Percentiles rank a stretch among this genome's conserved stretches.
phyloP scores from a whole-genome alignment of 441 rosid genomes.

The Kokia cookei region DNA sequence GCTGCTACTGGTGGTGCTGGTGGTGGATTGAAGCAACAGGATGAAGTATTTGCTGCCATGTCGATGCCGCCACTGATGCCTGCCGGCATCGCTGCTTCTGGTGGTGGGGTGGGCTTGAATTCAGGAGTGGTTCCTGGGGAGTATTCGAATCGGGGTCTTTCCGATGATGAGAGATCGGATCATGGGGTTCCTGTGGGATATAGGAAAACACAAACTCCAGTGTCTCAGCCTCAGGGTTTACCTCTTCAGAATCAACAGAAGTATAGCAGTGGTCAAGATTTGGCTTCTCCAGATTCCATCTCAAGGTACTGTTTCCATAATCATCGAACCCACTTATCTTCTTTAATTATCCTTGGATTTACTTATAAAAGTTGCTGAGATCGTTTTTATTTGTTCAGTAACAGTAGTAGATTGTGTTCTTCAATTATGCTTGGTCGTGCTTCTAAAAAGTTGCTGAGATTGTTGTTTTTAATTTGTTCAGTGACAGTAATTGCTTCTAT shows the following conservation, averaged over 20 bases:
- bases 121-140: constrained; percentile 40
- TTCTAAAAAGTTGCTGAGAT: constrained; percentile 23
- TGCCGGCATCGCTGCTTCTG: constrained; percentile 28
- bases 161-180: constrained; percentile 94
- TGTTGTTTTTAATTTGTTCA: constrained; percentile 36
- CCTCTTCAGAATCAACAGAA: constrained; percentile 49
- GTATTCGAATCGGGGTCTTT: constrained; percentile 44
- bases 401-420: constrained; percentile 24
- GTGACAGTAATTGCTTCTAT: constrained; percentile 41
- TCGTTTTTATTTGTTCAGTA: constrained; percentile 49
- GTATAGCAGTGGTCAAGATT: constrained; percentile 51
- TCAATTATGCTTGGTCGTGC: background rate
- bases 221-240: constrained; percentile 42
- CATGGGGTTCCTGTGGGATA: constrained; percentile 53
- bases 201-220: constrained; percentile 41
- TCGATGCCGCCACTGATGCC: constrained; percentile 63
- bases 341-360: background rate
- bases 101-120: constrained; percentile 36
- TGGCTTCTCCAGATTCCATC: constrained; percentile 86
- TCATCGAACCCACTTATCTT: background rate
- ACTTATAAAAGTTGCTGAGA: constrained; percentile 20
- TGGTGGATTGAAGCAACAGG: constrained; percentile 42
- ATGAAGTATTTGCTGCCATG: constrained; percentile 49
- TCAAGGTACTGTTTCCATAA: constrained; percentile 47
- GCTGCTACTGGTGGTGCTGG: constrained; percentile 1